Conservation (phyloP, 2,329 filamentous ascomycete species). For the Graphilbum fragrans region DNA sequence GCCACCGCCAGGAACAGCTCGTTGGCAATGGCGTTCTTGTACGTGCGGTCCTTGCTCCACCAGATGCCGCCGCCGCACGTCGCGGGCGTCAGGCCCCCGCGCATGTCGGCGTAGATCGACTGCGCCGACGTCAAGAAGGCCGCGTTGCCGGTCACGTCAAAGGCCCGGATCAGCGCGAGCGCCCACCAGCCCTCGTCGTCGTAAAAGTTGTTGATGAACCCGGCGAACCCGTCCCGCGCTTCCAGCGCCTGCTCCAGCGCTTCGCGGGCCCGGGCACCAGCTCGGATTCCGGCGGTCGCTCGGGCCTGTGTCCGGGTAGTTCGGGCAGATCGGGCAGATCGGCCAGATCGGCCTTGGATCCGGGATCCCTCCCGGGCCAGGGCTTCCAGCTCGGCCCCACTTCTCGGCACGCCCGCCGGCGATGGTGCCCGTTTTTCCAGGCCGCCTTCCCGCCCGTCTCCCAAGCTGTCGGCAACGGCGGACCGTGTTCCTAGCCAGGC, state of each 20-base stretch:
- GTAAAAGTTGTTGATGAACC: conserved; percentile 44
- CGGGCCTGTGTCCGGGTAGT: not conserved
- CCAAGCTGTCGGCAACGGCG: no score
- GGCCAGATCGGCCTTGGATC: no score
- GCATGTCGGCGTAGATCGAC: conserved; percentile 42
- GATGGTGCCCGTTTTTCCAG: no score
- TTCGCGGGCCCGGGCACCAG: not conserved
- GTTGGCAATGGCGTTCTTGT: conserved; percentile 43
- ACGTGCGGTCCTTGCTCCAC: conserved; percentile 40
- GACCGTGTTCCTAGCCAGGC: no score
- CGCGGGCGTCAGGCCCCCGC: conserved; percentile 24
- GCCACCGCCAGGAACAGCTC: conserved; percentile 42
- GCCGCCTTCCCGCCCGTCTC: not conserved
- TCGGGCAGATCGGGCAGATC: no score
- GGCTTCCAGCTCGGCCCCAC: not conserved
- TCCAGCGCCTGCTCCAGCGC: conserved; percentile 8
- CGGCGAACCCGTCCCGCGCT: conserved; percentile 21
- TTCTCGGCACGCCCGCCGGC: not conserved
- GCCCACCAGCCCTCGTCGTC: conserved; percentile 56
- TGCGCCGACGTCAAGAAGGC: conserved; percentile 39
- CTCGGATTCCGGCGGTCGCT: no score
- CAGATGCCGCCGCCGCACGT: conserved; percentile 42
- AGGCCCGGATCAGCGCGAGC: conserved; percentile 41
- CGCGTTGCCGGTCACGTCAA: conserved; percentile 33
- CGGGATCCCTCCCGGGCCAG: conserved; percentile 6